Conservation (phyloP, 2,329 filamentous ascomycete genomes). For the Magnaporthiopsis incrustans region DNA sequence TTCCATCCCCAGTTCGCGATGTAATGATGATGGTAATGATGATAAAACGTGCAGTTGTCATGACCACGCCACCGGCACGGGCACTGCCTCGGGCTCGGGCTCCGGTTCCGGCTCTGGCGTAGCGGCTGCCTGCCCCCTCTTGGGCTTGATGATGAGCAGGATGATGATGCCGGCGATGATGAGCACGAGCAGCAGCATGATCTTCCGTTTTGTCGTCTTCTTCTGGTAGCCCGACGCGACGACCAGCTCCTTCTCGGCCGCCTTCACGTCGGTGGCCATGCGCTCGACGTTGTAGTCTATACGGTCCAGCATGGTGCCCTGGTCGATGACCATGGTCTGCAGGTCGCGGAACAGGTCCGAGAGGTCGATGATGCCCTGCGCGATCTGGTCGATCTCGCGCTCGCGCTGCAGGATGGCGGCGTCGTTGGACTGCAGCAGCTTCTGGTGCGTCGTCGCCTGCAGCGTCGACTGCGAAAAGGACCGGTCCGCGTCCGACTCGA, state of each 20-base stretch:
- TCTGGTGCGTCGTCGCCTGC: conserved; percentile 65
- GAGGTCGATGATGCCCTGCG: conserved; percentile 94
- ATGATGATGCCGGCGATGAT: conserved; percentile 84
- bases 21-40: background rate
- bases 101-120: background rate
- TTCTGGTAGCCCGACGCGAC: conserved; percentile 85
- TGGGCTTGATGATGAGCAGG: conserved; percentile 72
- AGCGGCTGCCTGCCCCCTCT: conserved; percentile 26
- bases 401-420: conserved; percentile 83
- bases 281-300: conserved; percentile 98
- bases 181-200: conserved; percentile 80
- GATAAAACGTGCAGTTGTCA: background rate
- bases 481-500: conserved; percentile 90
- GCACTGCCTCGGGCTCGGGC: conserved; percentile 12
- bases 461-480: conserved; percentile 86
- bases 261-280: conserved; percentile 90
- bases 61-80: conserved; percentile 12
- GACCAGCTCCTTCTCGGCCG: conserved; percentile 83
- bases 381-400: conserved; percentile 94
- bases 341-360: conserved; percentile 95
- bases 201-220: conserved; percentile 81
- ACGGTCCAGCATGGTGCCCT: conserved; percentile 84
- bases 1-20: background rate
- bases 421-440: conserved; percentile 67
- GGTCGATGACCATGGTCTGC: conserved; percentile 90